Evolutionary conservation across 208 protist genomes (phyloP).

Genomic region (Crithidia brevicula): DNA sequence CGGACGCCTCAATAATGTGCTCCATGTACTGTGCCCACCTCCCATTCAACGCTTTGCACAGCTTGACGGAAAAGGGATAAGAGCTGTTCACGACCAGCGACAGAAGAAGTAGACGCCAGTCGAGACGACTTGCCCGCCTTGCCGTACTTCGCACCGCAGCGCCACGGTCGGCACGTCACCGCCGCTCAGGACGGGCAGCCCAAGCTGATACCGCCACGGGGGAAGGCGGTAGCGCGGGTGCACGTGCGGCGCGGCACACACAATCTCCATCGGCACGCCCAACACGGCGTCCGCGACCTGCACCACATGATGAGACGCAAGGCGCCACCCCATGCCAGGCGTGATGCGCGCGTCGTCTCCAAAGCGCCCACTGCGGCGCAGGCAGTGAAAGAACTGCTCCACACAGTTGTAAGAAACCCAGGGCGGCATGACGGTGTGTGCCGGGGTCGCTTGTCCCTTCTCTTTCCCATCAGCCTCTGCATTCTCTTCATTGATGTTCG

Average conservation of each 20-base stretch:
- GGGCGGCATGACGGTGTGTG: constrained; percentile 46
- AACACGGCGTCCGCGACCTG: constrained; percentile 51
- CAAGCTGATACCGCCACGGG: constrained; percentile 73
- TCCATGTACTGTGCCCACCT: too few relatives aligned
- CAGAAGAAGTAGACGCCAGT: constrained; percentile 64
- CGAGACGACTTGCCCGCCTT: constrained; percentile 43
- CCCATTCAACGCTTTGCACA: too few relatives aligned
- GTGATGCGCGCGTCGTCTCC: not conserved
- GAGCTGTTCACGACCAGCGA: constrained; percentile 6
- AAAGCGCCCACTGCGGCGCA: constrained; percentile 26
- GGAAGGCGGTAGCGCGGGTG: constrained; percentile 59
- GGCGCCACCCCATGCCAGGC: constrained; percentile 26
- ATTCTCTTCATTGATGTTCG: not conserved
- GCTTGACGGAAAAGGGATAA: too few relatives aligned
- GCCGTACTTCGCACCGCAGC: constrained; percentile 73
- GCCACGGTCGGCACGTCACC: constrained; percentile 44
- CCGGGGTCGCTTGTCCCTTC: not conserved
- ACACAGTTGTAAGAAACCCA: constrained; percentile 61
- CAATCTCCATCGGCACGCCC: constrained; percentile 52
- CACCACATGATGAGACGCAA: constrained; percentile 61
- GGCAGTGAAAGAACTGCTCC: constrained; percentile 41
- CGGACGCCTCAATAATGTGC: too few relatives aligned
- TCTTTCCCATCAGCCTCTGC: not conserved
- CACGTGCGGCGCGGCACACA: constrained; percentile 60
- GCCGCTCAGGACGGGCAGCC: constrained; percentile 46